Percentiles rank a stretch among this genome's conserved stretches.
phyloP scores from a whole-genome alignment of 495 filamentous ascomycete genomes.

The Aspergillus nidulans region DNA sequence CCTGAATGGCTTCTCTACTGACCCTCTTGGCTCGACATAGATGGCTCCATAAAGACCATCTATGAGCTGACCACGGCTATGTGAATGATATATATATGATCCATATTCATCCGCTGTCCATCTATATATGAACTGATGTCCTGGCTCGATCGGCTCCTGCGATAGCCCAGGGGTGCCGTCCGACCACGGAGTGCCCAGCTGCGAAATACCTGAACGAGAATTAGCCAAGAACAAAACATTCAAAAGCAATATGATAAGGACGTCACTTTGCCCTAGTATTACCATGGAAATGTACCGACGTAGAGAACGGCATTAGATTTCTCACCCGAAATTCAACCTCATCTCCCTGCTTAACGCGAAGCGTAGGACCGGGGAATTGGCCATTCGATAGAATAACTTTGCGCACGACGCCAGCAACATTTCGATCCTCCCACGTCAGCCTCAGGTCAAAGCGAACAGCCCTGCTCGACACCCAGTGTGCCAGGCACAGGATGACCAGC shows the following conservation, averaged over 20 bases:
- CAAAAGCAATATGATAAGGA: background rate
- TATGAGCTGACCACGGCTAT: conserved; percentile 47
- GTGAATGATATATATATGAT: conserved; percentile 47
- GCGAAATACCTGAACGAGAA: conserved; percentile 27
- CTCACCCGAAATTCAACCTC: conserved; percentile 55
- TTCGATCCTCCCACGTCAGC: conserved; percentile 28
- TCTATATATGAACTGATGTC: conserved; percentile 43
- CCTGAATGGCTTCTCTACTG: conserved; percentile 38
- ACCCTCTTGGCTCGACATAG: conserved; percentile 33
- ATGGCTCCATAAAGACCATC: conserved; percentile 55
- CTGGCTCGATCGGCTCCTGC: conserved; percentile 41
- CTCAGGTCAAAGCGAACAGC: conserved; percentile 28
- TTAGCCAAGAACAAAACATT: background rate
- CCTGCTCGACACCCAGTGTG: conserved; percentile 11
- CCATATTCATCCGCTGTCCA: conserved; percentile 36
- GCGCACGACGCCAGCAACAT: conserved; percentile 31
- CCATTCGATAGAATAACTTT: conserved; percentile 55
- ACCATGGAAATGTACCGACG: conserved; percentile 53
- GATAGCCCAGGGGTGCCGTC: conserved; percentile 52
- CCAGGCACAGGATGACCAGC: conserved; percentile 6
- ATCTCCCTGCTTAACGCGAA: conserved; percentile 59
- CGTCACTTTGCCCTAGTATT: background rate
- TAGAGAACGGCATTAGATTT: conserved; percentile 52
- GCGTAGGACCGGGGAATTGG: conserved; percentile 54
- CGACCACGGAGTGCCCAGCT: conserved; percentile 44